Evolutionary conservation across 345 rosid genomes (phyloP).

Genomic region (Eutrema japonicum): DNA sequence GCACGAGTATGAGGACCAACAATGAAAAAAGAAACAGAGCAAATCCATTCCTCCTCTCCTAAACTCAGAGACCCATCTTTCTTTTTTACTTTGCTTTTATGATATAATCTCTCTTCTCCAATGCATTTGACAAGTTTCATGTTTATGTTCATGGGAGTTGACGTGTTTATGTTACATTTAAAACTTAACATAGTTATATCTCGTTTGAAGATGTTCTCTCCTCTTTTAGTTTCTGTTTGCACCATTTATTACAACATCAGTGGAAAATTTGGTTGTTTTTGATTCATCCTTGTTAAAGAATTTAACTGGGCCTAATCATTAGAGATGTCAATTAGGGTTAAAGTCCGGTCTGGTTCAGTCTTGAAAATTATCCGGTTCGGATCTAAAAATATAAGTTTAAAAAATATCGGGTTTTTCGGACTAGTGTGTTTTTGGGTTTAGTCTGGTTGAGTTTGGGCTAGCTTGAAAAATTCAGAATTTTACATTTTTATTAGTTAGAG

Average conservation of each 20-base stretch:
- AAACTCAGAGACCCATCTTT: conserved; percentile 40
- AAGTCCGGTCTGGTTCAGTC: too few relatives aligned
- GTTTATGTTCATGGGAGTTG: conserved; percentile 45
- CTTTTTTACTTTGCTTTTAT: conserved; percentile 19
- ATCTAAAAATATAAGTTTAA: too few relatives aligned
- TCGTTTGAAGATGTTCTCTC: conserved; percentile 29
- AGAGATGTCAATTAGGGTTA: too few relatives aligned
- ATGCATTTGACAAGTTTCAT: conserved; percentile 43
- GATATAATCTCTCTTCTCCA: conserved; percentile 27
- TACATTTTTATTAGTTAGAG: too few relatives aligned
- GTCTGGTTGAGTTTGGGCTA: too few relatives aligned
- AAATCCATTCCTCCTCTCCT: conserved; percentile 29
- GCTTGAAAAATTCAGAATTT: too few relatives aligned
- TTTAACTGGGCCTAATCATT: too few relatives aligned
- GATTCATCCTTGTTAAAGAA: not conserved
- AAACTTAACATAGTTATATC: conserved; percentile 40
- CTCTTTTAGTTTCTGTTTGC: not conserved
- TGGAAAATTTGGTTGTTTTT: not conserved
- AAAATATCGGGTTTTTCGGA: too few relatives aligned
- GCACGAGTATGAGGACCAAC: conserved; percentile 85
- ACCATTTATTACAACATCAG: too few relatives aligned
- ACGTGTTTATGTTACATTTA: conserved; percentile 39
- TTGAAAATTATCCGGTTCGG: too few relatives aligned
- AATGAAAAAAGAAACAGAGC: conserved; percentile 36
- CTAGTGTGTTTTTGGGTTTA: too few relatives aligned